Base-by-base conservation (phyloP, 306 rosid genomes). In the Trifolium fragiferum region DNA sequence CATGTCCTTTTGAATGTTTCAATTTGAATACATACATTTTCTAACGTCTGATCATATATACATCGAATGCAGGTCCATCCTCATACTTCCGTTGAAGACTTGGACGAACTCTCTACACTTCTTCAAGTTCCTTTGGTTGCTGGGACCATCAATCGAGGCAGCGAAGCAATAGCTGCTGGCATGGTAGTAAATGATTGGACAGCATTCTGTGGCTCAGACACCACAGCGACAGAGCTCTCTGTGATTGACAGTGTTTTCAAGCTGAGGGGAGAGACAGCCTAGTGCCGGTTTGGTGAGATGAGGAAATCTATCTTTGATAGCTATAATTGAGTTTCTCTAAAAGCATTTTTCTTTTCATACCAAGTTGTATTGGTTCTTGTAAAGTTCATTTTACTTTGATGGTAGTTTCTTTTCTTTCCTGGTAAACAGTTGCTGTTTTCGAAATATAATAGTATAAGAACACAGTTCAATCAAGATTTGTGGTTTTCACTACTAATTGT, bases 91-190 rank as follows among this genome's bases (percentile, higher is more conserved):
- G 78, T 90, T 35, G 96, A 92, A 72, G 98, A 90, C 80, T 72
- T 92, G 83, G 90, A 90, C 46, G 96, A 92, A 61, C 92, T 92
- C 4, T 90, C 98, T 1, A 90, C 93, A 0, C 96, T 92, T 51
- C 93, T 92, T 81, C 96, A 92, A 84, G 92, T 92, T 60, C 96
- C 96, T 18, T 66, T 90, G 76, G 96, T 88, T 7, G 92, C 96
- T 10, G 98, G 96, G 65, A 87, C 90, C 0, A 89, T 90, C 51
- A 92, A 92, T 74, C 87, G 93, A 37, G 98, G 98, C 2, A 88
- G 96, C 53, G 92, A 85, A 27, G 92, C 86, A 27, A 83, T 92
- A 51, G 93, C 78, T 18, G 86, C 98, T 6, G 98, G 98, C 20
- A 68, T 92, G 82, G 84, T 81, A 1, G 96, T 87, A 16, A 92